A percentile compares a stretch with the other conserved stretches of the same genome.
These are phyloP conservation scores for Scytalidium lignicola DNA, from an alignment of 2,329 filamentous ascomycete genomes.

Conservation along the genomic window DNA sequence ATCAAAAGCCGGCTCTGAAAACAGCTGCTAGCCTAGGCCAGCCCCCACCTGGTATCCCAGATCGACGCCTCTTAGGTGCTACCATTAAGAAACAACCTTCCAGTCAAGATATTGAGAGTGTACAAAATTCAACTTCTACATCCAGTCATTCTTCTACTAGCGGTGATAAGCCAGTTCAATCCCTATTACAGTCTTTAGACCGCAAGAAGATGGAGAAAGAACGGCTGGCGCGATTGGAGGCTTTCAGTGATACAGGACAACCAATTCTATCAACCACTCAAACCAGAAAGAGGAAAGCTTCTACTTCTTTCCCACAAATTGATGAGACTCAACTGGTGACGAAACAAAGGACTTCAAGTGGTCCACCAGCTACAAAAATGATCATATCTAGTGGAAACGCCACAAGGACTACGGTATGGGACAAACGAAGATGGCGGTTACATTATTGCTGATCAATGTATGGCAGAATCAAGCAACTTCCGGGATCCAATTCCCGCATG, in stretches of 20 bases:
- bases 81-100: neutral
- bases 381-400: neutral
- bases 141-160: neutral
- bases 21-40: neutral
- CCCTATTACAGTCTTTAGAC: constrained; percentile 42
- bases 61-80: neutral
- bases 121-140: neutral
- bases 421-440: neutral
- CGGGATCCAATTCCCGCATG: constrained; percentile 35
- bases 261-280: neutral
- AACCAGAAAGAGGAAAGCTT: constrained; percentile 27
- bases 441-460: constrained; percentile 1
- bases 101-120: neutral
- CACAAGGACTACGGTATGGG: neutral
- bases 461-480: constrained; percentile 5
- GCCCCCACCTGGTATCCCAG: too few species aligned
- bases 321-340: neutral
- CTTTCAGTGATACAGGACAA: constrained; percentile 53
- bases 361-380: neutral
- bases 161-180: neutral
- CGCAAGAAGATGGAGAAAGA: constrained; percentile 83
- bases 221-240: constrained; percentile 56
- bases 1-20: constrained; percentile 3
- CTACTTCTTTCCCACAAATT: constrained; percentile 18
- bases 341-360: neutral